Base-by-base conservation (phyloP, 208 protist genomes). In the Leishmania aethiopica region DNA sequence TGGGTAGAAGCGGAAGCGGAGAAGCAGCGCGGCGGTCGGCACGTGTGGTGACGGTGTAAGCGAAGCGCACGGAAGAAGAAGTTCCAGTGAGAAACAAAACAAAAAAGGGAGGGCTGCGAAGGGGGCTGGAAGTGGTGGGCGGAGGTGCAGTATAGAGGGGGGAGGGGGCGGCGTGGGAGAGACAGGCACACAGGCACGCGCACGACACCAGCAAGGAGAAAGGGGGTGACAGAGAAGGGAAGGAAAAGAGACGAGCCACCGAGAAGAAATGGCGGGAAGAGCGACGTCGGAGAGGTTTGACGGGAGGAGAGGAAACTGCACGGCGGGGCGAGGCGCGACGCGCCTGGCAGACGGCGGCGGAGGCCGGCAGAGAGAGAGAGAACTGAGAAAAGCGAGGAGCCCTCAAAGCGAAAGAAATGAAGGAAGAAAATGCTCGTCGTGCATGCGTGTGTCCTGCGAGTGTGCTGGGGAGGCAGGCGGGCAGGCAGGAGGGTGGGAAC, bases 11-110 rank as follows among this genome's bases (percentile, higher is more conserved):
- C 13, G 4, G 6, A 28, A 42, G 64, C 28, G 35, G 15, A 64
- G 59, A 64, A 19, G 32, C 62, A 3, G 62, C 5, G 15, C 62
- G 15, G 62, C 32, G 15, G 32, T 40, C 40, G 13, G 32, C 62
- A 69, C 62, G 60, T 28, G 62, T 69, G 28, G 62, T 69, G 40
- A 19, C 22, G 37, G 67, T 17, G 53, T 25, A 53, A 57, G 62
- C 5, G 22, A 66, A 15, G 25, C n/a, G 49, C 2, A 77, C n/a
- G 64, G 73, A 4, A 79, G 25, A 40, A 35, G 51, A 60, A 37
- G 13, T 40, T 67, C 60, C 60, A 67, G 3, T 37, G 37, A 45
- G 60, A 64, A 35, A 75, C n/a, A 55, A 66, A 83, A 55, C 79
- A 66, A 75, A 76, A 55, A 42, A 37, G 11, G 25, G 25, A 72